These are phyloP conservation scores for Leishmania gerbilli DNA, from an alignment of 208 protist genomes.

Conservation along the genomic window DNA sequence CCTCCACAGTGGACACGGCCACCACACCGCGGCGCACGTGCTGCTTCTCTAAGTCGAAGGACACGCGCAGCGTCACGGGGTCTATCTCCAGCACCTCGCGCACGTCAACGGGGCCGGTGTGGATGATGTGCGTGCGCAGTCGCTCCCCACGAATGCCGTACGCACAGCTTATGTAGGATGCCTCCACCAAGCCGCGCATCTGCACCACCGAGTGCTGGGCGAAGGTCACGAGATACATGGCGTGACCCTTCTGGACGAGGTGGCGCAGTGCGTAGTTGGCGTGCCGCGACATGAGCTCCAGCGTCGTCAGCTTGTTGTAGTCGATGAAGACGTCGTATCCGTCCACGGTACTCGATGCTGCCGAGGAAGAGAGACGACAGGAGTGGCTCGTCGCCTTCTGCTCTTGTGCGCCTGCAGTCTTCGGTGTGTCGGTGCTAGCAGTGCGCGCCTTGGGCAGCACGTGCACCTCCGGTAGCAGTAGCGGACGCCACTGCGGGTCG, in stretches of 20 bases:
- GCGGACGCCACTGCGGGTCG: slow-evolving; percentile 79
- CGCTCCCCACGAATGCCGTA: slow-evolving; percentile 79
- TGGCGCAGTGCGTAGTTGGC: slow-evolving; percentile 83
- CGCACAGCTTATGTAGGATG: slow-evolving; percentile 81
- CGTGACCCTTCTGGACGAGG: slow-evolving; percentile 88
- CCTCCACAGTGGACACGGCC: slow-evolving; percentile 78
- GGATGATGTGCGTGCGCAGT: slow-evolving; percentile 80
- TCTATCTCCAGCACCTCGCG: slow-evolving; percentile 64
- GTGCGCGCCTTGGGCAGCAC: slow-evolving; percentile 28
- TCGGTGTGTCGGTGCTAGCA: neutral
- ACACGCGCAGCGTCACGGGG: slow-evolving; percentile 30
- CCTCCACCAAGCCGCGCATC: slow-evolving; percentile 81
- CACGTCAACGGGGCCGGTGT: slow-evolving; percentile 79
- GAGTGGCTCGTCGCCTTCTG: neutral
- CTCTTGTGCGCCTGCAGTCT: neutral
- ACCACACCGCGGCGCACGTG: slow-evolving; percentile 71
- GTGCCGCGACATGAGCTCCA: slow-evolving; percentile 82
- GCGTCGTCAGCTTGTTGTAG: slow-evolving; percentile 76
- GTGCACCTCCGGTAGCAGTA: slow-evolving; percentile 78
- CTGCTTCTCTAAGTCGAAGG: slow-evolving; percentile 60
- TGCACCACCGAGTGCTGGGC: slow-evolving; percentile 79
- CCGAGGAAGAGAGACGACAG: neutral
- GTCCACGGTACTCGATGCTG: neutral
- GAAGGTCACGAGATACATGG: slow-evolving; percentile 77
- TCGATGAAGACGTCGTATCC: slow-evolving; percentile 57